phyloP scores from a whole-genome alignment of 1,139 yeast species.

The Eremothecium sinecaudum region DNA sequence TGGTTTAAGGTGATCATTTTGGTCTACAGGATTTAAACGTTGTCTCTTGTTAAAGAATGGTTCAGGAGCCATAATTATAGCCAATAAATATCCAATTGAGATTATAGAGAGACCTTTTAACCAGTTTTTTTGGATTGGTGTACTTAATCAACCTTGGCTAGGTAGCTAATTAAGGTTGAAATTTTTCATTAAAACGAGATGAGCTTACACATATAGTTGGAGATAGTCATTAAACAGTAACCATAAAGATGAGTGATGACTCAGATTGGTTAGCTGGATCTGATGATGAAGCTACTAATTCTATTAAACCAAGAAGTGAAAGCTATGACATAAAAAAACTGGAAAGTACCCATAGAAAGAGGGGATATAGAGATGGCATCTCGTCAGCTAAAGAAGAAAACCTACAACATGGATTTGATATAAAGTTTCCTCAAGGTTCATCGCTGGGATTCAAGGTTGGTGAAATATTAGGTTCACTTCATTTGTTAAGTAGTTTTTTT shows the following conservation, averaged over 20 bases:
- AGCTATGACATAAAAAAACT: constrained; percentile 31
- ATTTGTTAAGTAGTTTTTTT: constrained; percentile 19
- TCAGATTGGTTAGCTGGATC: constrained; percentile 26
- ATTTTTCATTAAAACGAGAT: too few relatives aligned
- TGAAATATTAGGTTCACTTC: constrained; percentile 44
- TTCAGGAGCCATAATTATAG: constrained; percentile 9
- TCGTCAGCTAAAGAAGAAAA: constrained; percentile 58
- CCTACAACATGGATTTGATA: constrained; percentile 73
- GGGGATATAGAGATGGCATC: constrained; percentile 80
- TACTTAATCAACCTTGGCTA: too few relatives aligned
- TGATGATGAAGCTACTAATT: constrained; percentile 13
- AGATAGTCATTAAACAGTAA: too few relatives aligned
- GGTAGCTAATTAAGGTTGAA: too few relatives aligned
- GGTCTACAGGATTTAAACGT: constrained; percentile 14
- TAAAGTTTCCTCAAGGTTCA: constrained; percentile 71
- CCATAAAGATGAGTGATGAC: constrained; percentile 10
- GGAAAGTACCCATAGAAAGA: constrained; percentile 62
- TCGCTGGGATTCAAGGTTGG: constrained; percentile 60
- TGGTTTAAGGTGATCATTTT: constrained; percentile 25
- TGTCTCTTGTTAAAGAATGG: constrained; percentile 20
- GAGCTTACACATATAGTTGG: too few relatives aligned
- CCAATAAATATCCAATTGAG: neutral
- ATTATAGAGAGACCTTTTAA: too few relatives aligned
- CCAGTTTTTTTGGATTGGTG: too few relatives aligned
- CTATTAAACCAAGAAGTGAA: constrained; percentile 2